Conservation (phyloP, 805 yeast genomes). For the Candida ortonii region DNA sequence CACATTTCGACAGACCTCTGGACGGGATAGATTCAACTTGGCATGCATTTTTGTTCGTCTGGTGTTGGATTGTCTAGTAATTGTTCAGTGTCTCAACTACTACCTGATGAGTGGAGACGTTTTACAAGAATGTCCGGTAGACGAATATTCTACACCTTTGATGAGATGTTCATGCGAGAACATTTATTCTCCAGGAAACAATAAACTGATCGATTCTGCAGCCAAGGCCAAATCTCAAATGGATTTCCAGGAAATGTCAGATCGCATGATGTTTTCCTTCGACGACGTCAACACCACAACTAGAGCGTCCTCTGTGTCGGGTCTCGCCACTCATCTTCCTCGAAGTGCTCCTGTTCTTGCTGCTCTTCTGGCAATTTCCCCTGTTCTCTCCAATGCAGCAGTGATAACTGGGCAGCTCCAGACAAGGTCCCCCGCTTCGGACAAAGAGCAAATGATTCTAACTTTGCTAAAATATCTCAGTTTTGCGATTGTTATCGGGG, state of each 20-base stretch:
- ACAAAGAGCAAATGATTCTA: not conserved
- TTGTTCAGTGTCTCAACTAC: slow-evolving; percentile 1
- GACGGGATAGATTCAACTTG: slow-evolving; percentile 2
- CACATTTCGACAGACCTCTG: not conserved
- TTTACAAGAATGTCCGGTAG: not conserved
- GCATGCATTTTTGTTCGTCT: not conserved
- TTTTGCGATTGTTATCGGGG: not conserved
- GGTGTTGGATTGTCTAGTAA: not conserved
- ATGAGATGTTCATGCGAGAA: not conserved
- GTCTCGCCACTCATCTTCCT: slow-evolving; percentile 3
- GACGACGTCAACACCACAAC: slow-evolving; percentile 3
- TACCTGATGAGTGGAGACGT: no score
- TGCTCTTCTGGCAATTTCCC: slow-evolving; percentile 30
- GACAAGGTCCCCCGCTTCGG: no score
- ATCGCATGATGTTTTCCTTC: slow-evolving; percentile 10
- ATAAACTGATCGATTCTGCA: slow-evolving; percentile 8
- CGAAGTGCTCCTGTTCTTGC: slow-evolving; percentile 31
- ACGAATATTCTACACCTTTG: slow-evolving; percentile 1
- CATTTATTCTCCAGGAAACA: slow-evolving; percentile 3
- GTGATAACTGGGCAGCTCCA: slow-evolving; percentile 3
- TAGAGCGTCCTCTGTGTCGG: not conserved
- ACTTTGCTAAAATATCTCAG: not conserved
- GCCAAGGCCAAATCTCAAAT: slow-evolving; percentile 2
- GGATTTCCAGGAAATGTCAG: slow-evolving; percentile 4
- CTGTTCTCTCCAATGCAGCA: slow-evolving; percentile 26